Percentiles rank a stretch among this genome's conserved stretches.
These are phyloP conservation scores for Cytospora piceicola DNA, from an alignment of 2,329 filamentous ascomycete genomes.

Conservation along the genomic window DNA sequence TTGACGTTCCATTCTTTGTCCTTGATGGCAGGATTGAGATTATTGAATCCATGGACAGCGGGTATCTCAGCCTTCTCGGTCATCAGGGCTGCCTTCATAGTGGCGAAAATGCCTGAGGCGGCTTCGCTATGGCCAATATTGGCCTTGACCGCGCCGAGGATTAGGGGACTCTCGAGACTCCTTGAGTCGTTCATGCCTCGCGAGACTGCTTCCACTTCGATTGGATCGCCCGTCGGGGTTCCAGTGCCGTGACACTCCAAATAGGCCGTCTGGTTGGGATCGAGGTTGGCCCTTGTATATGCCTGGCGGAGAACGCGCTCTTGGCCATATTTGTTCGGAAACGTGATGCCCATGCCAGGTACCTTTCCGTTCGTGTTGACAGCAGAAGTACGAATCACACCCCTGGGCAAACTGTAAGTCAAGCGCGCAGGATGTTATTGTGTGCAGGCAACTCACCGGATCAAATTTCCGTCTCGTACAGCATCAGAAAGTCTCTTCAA, in stretches of 20 bases:
- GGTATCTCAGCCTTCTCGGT: slow-evolving; percentile 30
- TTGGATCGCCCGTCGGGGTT: slow-evolving; percentile 10
- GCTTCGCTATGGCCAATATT: slow-evolving; percentile 34
- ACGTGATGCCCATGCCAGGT: slow-evolving; percentile 37
- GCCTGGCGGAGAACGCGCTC: slow-evolving; percentile 47
- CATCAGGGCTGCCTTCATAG: slow-evolving; percentile 32
- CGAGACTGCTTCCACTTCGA: background rate
- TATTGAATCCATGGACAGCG: slow-evolving; percentile 22
- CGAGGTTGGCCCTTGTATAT: slow-evolving; percentile 50
- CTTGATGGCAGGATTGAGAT: slow-evolving; percentile 23
- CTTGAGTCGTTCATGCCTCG: slow-evolving; percentile 39
- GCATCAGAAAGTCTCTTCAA: slow-evolving; percentile 54
- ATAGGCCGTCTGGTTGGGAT: slow-evolving; percentile 42
- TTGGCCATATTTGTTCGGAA: slow-evolving; percentile 33
- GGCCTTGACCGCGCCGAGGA: slow-evolving; percentile 38
- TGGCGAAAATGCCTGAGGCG: slow-evolving; percentile 31
- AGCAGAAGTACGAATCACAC: slow-evolving; percentile 43
- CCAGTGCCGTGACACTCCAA: slow-evolving; percentile 17
- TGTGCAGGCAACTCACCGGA: slow-evolving; percentile 34
- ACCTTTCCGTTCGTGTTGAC: slow-evolving; percentile 47
- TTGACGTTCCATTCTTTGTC: background rate
- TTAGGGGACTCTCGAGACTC: slow-evolving; percentile 41
- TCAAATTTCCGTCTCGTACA: slow-evolving; percentile 49
- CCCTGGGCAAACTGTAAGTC: slow-evolving; percentile 27
- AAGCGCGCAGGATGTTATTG: too few species aligned